Conservation (phyloP, 78 protist species). For the Parvularia atlantis region DNA sequence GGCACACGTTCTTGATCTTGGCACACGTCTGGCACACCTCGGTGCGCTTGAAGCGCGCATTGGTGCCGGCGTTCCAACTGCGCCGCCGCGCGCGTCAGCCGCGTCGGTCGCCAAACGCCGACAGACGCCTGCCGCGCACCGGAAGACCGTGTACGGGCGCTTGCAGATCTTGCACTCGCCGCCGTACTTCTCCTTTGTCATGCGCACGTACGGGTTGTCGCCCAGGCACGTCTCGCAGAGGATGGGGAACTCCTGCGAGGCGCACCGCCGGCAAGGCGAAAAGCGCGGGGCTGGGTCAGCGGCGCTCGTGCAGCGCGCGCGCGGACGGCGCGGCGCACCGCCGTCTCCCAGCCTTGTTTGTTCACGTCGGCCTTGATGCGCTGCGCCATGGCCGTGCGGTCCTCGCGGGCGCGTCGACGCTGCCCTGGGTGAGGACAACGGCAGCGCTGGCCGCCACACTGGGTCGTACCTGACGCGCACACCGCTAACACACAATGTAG, state of each 20-base stretch:
- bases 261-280: no score
- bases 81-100: background rate
- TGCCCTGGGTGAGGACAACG: no score
- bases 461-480: no score
- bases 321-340: no score
- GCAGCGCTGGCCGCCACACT: no score
- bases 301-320: no score
- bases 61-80: conserved; percentile 15
- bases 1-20: conserved; percentile 85
- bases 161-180: conserved; percentile 59
- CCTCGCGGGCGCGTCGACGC: no score
- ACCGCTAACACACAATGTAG: no score
- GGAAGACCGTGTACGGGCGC: conserved; percentile 65
- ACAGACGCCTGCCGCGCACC: conserved; percentile 18
- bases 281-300: no score
- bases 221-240: conserved; percentile 85
- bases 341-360: no score
- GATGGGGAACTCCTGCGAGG: conserved; percentile 77
- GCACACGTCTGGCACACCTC: conserved; percentile 84
- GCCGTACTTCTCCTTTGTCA: conserved; percentile 42
- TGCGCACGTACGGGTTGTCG: conserved; percentile 69
- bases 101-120: background rate
- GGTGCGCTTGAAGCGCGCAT: conserved; percentile 26
- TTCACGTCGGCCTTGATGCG: no score
- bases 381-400: no score